Base-by-base conservation (phyloP, 305 asterid genomes). In the Lippia alba region DNA sequence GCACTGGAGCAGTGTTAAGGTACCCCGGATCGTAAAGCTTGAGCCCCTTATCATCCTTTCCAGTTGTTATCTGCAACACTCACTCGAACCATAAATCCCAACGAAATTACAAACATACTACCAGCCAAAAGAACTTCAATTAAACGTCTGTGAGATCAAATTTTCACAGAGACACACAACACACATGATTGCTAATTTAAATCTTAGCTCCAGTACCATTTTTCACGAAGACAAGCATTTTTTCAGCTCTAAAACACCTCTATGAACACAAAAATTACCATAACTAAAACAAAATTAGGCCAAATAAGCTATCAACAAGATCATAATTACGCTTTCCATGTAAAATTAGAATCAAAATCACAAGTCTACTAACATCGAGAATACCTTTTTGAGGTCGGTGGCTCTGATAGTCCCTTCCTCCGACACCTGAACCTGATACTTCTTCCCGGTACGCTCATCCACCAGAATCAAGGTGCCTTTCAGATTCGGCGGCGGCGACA, bases 21-120 rank as follows among this genome's bases (percentile, higher is more conserved):
- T 95, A 95, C 18, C 99, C 99, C 0, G 99, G 99, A 83, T 95
- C 99, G 75, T 92, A 95, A 60, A 95, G 96, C 84, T 95, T 95
- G 65, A 95, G 89, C 76, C 99, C 99, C 86, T 95, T 95, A 78
- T 95, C 99, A 80, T 85, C 75, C 61, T 85, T 75, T 54, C 92
- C 98, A 1, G 85, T 70, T 66, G 89, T 80, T 76, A 95, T 90
- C 99, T 95, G 94, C 63, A 4, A 67, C 68, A 66, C 72, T 73
- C 72, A 45, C 64, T 64, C 18, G 44, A 24, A 70, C 72, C 61
- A 69, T 15, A 76, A 71, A 71, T 70, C 71, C 56, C 36, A 36
- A 49, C 56, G 70, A 63, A 16, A 30, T 58, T 33, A 46, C 61
- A 14, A 36, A 44, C 11, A 67, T 14, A 20, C 6, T 30, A 16